Evolutionary conservation across 192 early-diverging fungal species (phyloP), one percentile per base, ranked within the genome.

Genomic region (Tieghemiomyces parasiticus): DNA sequence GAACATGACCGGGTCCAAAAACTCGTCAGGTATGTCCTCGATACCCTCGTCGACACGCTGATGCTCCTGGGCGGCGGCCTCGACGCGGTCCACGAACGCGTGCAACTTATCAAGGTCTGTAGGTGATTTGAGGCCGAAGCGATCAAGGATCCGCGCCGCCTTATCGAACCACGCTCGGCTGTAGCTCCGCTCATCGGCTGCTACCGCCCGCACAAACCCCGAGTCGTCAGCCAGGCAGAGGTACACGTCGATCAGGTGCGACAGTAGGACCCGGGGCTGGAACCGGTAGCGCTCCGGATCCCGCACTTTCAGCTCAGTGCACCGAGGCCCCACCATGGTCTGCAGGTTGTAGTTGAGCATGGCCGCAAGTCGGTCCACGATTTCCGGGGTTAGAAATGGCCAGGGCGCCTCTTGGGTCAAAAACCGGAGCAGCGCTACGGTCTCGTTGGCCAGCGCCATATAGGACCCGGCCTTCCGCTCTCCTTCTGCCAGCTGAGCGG

Each of bases 301-400:
- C 4, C 60, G 29, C 32, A 92, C 93, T 58, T 89, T 90, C 19
- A 99, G 72, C 58, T 86, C 90, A 0, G 89, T 87, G 72, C 89
- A 92, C 60, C 85, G 83, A 10, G 92, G 91, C 0, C 95, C 95
- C 0, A 92, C 92, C 50, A 99, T 71, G 34, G 86, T 83, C 6
- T 82, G 72, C 35, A 99, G 72, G 60, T 94, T 96, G 67, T 89
- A 95, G 70, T 99, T 89, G 48, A 99, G 76, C 95, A 99, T 99
- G n/a, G 90, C 89, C 1, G 93, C 93, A 35, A 99, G 74, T 2
- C 91, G 77, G 46, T 88, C 86, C 20, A 96, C 92, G 49, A 99
- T 89, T 62, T 92, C 89, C 22, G 79, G 74, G 19, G 81, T 84
- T 74, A 94, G 71, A 74, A 99, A 99, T 6, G 92, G 89, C 31